Base-by-base conservation (phyloP, 441 rosid species). In the Brassica balearica region DNA sequence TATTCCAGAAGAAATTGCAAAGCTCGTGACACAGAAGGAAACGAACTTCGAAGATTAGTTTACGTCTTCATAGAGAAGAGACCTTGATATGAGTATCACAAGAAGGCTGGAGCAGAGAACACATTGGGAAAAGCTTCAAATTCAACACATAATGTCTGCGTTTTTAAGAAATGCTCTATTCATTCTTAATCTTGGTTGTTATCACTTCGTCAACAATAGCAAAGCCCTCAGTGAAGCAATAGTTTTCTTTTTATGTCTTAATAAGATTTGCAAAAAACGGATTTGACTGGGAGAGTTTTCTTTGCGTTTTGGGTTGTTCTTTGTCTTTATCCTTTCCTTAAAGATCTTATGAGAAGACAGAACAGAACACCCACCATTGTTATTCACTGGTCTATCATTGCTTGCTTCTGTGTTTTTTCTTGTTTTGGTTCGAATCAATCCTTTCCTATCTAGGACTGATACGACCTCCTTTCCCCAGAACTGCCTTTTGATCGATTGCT, bases 51-150 rank as follows among this genome's bases (percentile, higher is more conserved):
- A 2, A 84, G 97, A 58, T 85, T 94, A 60, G 95, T 92, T 10
- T 94, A 94, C 23, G 96, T 92, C 46, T 91, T 95, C n/a, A 85
- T 95, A 85, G 97, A 94, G 87, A 94, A 94, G 86, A 91, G 98
- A 77, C 98, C 98, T 14, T 96, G 97, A 23, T 91, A 91, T 83
- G 95, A 89, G 55, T 95, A 94, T 84, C 98, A 92, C 88, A 94
- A 92, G 82, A 94, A 94, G 64, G 97, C 98, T 5, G 97, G 98
- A 46, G 98, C 98, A 58, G 98, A 94, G 80, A 94, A 91, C 67
- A 97, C 97, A 70, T 80, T 94, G 88, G 98, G 3, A 41, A 41
- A 9, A 41, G 12, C 46, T 34, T 34, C 41, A 34, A 34, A 34
- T 2, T 34, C 41, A 34, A 34, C 41, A 34, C 41, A 34, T 34